phyloP scores from a whole-genome alignment of 257 asterid species.

The Cruciata laevipes region DNA sequence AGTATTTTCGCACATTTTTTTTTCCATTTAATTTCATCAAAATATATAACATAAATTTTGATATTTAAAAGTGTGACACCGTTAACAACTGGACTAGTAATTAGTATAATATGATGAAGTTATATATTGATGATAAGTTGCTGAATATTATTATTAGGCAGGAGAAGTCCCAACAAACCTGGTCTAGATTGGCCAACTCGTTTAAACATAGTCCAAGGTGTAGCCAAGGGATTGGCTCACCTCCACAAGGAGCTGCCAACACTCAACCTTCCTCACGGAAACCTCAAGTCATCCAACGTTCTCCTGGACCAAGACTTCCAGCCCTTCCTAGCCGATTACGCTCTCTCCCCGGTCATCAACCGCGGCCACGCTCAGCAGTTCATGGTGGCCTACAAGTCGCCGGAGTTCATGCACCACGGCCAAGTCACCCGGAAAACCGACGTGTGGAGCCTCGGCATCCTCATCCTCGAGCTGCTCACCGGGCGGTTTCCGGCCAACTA shows the following conservation, averaged over 20 bases:
- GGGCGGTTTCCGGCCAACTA: conserved; percentile 57
- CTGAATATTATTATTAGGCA: conserved; percentile 24
- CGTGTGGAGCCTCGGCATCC: conserved; percentile 66
- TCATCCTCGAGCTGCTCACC: conserved; percentile 57
- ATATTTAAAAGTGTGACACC: background rate
- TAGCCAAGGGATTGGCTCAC: conserved; percentile 42
- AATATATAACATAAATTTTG: no score
- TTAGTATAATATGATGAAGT: background rate
- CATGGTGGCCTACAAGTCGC: conserved; percentile 67
- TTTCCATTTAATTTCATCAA: no score
- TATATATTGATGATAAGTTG: background rate
- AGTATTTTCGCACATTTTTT: no score
- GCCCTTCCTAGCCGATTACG: conserved; percentile 48
- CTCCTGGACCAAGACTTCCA: conserved; percentile 31
- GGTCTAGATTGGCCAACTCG: conserved; percentile 50
- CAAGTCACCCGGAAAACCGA: conserved; percentile 38
- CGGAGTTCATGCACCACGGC: conserved; percentile 37
- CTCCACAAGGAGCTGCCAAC: conserved; percentile 38
- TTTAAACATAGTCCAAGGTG: conserved; percentile 53
- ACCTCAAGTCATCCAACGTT: conserved; percentile 67
- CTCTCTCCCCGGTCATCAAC: conserved; percentile 39
- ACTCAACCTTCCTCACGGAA: conserved; percentile 54
- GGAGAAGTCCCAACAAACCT: conserved; percentile 28
- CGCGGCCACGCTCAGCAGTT: conserved; percentile 47
- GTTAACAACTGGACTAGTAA: background rate